Evolutionary conservation across 2,329 filamentous ascomycete genomes (phyloP).

Genomic region (Neofusicoccum sp.): DNA sequence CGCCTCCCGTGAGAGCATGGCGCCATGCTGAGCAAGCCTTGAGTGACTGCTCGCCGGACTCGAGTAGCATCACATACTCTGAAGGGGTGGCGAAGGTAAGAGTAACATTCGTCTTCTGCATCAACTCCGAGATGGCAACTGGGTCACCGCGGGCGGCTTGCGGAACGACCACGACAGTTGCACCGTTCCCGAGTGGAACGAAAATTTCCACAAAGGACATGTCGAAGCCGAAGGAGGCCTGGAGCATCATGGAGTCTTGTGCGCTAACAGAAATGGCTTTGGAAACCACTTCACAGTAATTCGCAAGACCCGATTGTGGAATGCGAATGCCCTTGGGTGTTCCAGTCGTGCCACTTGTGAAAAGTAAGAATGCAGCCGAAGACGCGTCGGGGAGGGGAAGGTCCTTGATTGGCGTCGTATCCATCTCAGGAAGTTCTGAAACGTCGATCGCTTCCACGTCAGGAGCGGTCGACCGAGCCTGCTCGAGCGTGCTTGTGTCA

Average conservation of each 20-base stretch:
- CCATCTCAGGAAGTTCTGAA: no score
- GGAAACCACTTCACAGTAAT: slow-evolving; percentile 37
- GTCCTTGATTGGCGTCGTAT: no score
- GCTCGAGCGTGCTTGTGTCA: not conserved
- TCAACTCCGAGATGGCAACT: slow-evolving; percentile 37
- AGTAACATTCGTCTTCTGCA: slow-evolving; percentile 41
- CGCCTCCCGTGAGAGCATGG: slow-evolving; percentile 34
- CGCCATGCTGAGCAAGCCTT: slow-evolving; percentile 30
- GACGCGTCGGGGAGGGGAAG: no score
- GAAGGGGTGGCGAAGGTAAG: slow-evolving; percentile 46
- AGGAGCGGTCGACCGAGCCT: no score
- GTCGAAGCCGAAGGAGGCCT: slow-evolving; percentile 46
- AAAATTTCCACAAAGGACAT: slow-evolving; percentile 47
- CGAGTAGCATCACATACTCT: slow-evolving; percentile 39
- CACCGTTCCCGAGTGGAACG: slow-evolving; percentile 45
- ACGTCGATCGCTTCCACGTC: no score
- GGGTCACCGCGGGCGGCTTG: slow-evolving; percentile 37
- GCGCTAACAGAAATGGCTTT: not conserved
- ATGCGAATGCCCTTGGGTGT: slow-evolving; percentile 25
- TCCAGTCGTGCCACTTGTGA: slow-evolving; percentile 25
- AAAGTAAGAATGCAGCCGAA: slow-evolving; percentile 21
- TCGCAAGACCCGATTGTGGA: slow-evolving; percentile 40
- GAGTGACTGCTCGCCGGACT: slow-evolving; percentile 27
- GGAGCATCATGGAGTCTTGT: slow-evolving; percentile 56
- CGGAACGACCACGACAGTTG: slow-evolving; percentile 40